These are phyloP conservation scores for Podaxis pistillaris DNA, from an alignment of 768 basidiomycete genomes.

Conservation along the genomic window DNA sequence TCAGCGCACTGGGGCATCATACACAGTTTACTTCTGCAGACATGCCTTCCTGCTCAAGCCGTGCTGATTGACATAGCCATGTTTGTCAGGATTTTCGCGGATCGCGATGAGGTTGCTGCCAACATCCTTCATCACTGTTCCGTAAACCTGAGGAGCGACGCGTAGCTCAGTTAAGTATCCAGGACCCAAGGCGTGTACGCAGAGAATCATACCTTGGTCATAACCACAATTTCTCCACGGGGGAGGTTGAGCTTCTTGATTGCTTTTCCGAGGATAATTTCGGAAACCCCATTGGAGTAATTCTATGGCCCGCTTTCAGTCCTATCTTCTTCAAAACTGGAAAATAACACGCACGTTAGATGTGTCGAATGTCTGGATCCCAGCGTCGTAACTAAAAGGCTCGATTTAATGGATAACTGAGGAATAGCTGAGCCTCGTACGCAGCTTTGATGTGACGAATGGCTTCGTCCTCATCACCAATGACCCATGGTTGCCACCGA, in stretches of 20 bases:
- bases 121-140: constrained; percentile 27
- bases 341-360: constrained; percentile 35
- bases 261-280: constrained; percentile 67
- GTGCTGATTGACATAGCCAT: constrained; percentile 56
- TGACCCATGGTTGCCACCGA: constrained; percentile 49
- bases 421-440: constrained; percentile 21
- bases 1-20: neutral
- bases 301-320: constrained; percentile 30
- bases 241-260: constrained; percentile 66
- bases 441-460: constrained; percentile 49
- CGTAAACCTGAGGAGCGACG: constrained; percentile 35
- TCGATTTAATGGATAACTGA: neutral
- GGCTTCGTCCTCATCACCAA: constrained; percentile 47
- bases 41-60: constrained; percentile 38
- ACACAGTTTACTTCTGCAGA: neutral
- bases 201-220: constrained; percentile 61
- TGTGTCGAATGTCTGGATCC: constrained; percentile 63
- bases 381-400: constrained; percentile 49
- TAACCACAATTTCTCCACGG: constrained; percentile 73
- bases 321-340: constrained; percentile 1
- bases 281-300: constrained; percentile 67
- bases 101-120: constrained; percentile 12
- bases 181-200: neutral
- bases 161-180: neutral
- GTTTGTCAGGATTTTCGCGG: constrained; percentile 27